These are phyloP conservation scores for Diaporthe sp. DNA, from an alignment of 2,329 filamentous ascomycete species.

Conservation along the genomic window DNA sequence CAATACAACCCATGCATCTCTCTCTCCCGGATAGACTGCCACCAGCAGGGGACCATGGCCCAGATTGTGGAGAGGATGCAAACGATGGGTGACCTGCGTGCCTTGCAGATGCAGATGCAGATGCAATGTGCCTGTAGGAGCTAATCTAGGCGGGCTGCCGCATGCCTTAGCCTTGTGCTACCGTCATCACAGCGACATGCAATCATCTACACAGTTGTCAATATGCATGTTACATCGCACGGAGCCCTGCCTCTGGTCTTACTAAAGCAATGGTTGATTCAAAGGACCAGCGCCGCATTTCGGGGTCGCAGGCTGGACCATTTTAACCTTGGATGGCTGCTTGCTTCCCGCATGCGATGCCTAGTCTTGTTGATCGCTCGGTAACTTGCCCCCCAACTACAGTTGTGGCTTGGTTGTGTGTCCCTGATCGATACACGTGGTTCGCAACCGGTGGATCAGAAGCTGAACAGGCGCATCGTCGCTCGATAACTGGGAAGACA, in stretches of 20 bases:
- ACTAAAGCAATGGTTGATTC: conserved; percentile 23
- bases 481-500: not conserved
- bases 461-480: not conserved
- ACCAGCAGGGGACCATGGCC: not conserved
- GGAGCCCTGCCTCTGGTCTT: conserved; percentile 11
- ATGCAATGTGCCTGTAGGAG: conserved; percentile 33
- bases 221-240: conserved; percentile 32
- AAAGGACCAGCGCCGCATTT: not conserved
- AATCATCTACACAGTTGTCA: conserved; percentile 5
- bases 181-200: not conserved
- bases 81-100: not conserved
- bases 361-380: not conserved
- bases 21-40: not conserved
- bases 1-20: not conserved
- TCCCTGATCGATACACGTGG: not conserved
- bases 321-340: not conserved
- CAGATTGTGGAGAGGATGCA: not conserved
- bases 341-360: conserved; percentile 2
- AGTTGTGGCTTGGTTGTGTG: not conserved
- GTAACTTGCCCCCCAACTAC: not conserved
- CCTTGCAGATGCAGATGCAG: conserved; percentile 19
- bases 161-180: conserved; percentile 20
- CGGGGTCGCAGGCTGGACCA: not conserved
- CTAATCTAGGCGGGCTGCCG: conserved; percentile 6
- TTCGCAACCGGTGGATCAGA: not conserved